Evolutionary conservation across 805 yeast genomes (phyloP).

Genomic region (Wickerhamiella alocasiicola): DNA sequence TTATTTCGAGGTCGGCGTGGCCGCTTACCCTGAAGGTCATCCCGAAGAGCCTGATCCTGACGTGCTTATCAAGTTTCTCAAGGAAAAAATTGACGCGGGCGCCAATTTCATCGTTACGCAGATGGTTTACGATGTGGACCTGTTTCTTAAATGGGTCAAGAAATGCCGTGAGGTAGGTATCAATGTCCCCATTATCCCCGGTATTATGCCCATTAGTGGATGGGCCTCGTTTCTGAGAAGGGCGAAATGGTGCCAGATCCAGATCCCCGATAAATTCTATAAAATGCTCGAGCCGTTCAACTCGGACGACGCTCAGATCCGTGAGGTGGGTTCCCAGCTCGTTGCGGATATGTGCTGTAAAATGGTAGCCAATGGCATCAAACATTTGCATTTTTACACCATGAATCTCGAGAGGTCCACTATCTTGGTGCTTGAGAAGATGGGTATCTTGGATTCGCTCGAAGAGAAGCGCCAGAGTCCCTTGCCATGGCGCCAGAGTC

Average conservation of each 20-base stretch:
- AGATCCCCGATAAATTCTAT: constrained; percentile 62
- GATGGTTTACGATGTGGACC: constrained; percentile 90
- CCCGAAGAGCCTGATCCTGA: constrained; percentile 64
- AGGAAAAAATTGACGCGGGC: constrained; percentile 86
- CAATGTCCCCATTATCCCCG: constrained; percentile 82
- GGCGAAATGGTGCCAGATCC: constrained; percentile 85
- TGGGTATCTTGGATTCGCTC: constrained; percentile 36
- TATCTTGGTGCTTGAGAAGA: constrained; percentile 68
- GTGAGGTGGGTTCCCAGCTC: constrained; percentile 73
- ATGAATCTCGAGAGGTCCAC: constrained; percentile 94
- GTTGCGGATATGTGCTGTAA: constrained; percentile 72
- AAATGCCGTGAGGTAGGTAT: constrained; percentile 60
- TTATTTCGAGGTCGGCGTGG: constrained; percentile 90
- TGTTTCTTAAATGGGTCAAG: constrained; percentile 71
- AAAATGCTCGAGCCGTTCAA: constrained; percentile 65
- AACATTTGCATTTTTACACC: constrained; percentile 89
- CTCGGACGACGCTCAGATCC: constrained; percentile 79
- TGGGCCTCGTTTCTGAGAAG: constrained; percentile 86
- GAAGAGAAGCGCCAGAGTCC: constrained; percentile 14
- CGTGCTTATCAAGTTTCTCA: constrained; percentile 47
- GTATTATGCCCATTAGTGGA: constrained; percentile 97
- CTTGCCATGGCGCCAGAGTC: constrained; percentile 82
- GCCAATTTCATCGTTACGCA: constrained; percentile 91
- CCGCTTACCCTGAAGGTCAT: constrained; percentile 96
- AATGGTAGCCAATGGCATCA: constrained; percentile 55